A percentile compares a stretch with the other conserved stretches of the same genome.
Evolutionary conservation across 441 rosid species (phyloP).

Genomic region (Adansonia rubrostipa): DNA sequence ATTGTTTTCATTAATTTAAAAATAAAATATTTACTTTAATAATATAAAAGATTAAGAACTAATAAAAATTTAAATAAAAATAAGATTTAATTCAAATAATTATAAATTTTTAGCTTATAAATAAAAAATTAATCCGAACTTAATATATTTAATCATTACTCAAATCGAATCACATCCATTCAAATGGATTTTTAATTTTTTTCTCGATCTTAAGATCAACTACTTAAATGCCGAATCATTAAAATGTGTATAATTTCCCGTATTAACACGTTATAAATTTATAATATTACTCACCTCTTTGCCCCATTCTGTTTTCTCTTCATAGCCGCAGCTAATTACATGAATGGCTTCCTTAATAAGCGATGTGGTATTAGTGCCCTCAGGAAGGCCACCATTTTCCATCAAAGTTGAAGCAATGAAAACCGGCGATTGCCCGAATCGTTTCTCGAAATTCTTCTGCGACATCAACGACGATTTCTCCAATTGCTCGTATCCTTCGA

Average conservation of each 20-base stretch:
- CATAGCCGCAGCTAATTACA: conserved; percentile 86
- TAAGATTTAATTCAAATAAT: no score
- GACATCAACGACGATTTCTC: conserved; percentile 90
- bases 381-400: conserved; percentile 92
- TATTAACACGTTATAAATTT: no score
- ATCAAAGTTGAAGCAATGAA: conserved; percentile 83
- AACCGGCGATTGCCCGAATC: conserved; percentile 84
- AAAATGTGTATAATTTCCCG: neutral
- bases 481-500: conserved; percentile 52
- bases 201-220: neutral
- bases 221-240: neutral
- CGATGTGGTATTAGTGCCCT: conserved; percentile 65
- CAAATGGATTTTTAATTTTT: no score
- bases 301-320: conserved; percentile 98
- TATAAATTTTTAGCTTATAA: no score
- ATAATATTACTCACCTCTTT: conserved; percentile 66
- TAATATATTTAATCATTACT: no score
- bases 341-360: conserved; percentile 90
- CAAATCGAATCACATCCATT: no score
- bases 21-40: no score
- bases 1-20: no score
- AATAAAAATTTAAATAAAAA: no score
- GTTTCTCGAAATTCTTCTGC: conserved; percentile 84
- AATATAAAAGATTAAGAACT: no score
- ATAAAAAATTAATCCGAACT: no score